Evolutionary conservation across 2,329 filamentous ascomycete species (phyloP), one percentile per base, ranked within the genome.

Genomic region (Fusarium longipes): DNA sequence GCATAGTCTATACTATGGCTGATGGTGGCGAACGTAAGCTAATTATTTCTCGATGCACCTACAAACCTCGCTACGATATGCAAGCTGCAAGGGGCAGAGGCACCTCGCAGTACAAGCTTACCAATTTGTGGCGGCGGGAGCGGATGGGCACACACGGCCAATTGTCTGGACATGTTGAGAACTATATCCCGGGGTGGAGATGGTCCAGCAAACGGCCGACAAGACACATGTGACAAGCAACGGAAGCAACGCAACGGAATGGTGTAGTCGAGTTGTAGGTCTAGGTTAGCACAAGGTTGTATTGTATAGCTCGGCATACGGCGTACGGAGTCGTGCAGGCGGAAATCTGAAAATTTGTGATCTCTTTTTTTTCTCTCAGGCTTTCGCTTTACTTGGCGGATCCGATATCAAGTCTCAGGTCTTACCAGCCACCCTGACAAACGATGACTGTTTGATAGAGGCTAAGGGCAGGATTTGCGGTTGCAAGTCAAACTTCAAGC

Each of bases 21-120:
- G 54, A 25, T 49, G 39, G 54, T 44, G 42, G 45, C 43, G 33
- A 63, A 36, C 47, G 30, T 44, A 48, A 40, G 27, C 18, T 56
- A 57, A 38, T 60, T 56, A 61, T 63, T 52, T 61, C 53, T 45
- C 40, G 48, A 48, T 24, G 39, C 56, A 42, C 22, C 32, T 56
- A 36, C 25, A 64, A 63, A 64, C 33, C 54, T 63, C 44, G 42
- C 42, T 45, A 49, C 45, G 45, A 38, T 49, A 68, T 70, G 71
- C 71, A 73, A 59, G 57, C 71, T 73, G 68, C 66, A 72, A 73
- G 70, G 71, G 57, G 64, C 61, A 60, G 25, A 49, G 48, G 25
- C 54, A 57, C 58, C 22, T 49, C 52, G 49, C 64, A 47, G 50
- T 43, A 42, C 49, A 32, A 57, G 52, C 56, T 53, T 29, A 50